Base-by-base conservation (phyloP, 163 green algal genomes). In the Coccomyxa subellipsoidea region DNA sequence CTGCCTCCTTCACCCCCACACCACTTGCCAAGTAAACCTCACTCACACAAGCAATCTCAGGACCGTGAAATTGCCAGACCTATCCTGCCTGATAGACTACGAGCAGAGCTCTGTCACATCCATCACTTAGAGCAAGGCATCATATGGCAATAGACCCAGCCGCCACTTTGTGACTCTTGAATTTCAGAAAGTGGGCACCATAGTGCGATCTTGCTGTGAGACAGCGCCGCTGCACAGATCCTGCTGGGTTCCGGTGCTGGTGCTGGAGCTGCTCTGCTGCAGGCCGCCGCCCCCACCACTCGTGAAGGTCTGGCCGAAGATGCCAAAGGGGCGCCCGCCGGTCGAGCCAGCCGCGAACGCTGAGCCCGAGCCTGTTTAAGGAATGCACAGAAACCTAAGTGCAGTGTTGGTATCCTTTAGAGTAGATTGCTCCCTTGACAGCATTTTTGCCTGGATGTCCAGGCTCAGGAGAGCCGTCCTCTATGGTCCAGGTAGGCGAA, bases 221-320 rank as follows among this genome's bases (percentile, higher is more conserved):
- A 59, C 47, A 59, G 15, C 23, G 47, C 47, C 4, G 47, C 47
- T 8, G 47, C 47, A 59, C 47, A 59, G 47, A 27, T 12, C n/a
- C n/a, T n/a, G 23, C 47, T 59, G 47, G 47, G 15, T 18, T 12
- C 47, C 47, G 23, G 47, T 23, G 47, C 47, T 59, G 47, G 15
- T 59, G 47, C 3, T 59, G 47, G 47, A 27, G 47, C 47, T 59
- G 47, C 47, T 59, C 47, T 59, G 47, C 66, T 73, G 66, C 66
- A 36, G 18, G 66, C 66, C 66, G 32, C 8, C 8, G 66, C 66
- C 66, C 31, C 8, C 8, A 8, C 27, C 66, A 36, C 8, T 4
- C 27, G 66, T 73, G 66, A 73, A 32, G 29, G 66, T 73, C 66
- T 73, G 66, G 66, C 66, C 66, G 32, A 73, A 73, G 66, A 34